phyloP scores from a whole-genome alignment of 257 asterid species.

The Prunella vulgaris region DNA sequence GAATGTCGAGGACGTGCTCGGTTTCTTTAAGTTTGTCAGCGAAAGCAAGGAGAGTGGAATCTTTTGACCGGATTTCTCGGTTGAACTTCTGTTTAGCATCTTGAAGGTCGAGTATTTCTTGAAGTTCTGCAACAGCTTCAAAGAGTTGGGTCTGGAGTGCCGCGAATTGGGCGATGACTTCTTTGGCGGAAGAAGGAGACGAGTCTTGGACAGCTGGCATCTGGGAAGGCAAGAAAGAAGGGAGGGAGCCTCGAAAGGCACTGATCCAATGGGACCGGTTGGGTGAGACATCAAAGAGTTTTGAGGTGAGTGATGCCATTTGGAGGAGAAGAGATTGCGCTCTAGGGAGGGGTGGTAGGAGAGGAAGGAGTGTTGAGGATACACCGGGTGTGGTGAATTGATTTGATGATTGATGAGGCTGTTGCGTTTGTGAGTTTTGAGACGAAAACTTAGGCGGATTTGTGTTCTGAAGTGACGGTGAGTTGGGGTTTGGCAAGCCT shows the following conservation, averaged over 20 bases:
- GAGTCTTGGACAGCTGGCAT: slow-evolving; percentile 39
- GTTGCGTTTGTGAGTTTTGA: slow-evolving; percentile 48
- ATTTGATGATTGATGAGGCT: slow-evolving; percentile 40
- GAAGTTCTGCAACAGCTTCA: slow-evolving; percentile 87
- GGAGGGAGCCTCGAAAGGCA: slow-evolving; percentile 73
- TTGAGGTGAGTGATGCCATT: slow-evolving; percentile 82
- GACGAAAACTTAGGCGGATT: slow-evolving; percentile 63
- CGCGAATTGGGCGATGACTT: slow-evolving; percentile 53
- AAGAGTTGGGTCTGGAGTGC: slow-evolving; percentile 70
- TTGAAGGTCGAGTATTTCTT: slow-evolving; percentile 88
- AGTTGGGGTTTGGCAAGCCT: slow-evolving; percentile 84
- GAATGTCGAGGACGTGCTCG: slow-evolving; percentile 67
- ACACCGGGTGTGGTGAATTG: slow-evolving; percentile 41
- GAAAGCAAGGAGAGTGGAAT: slow-evolving; percentile 57
- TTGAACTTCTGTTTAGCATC: slow-evolving; percentile 67
- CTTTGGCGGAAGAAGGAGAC: slow-evolving; percentile 57
- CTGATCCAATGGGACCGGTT: slow-evolving; percentile 71
- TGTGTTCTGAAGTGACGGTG: slow-evolving; percentile 72
- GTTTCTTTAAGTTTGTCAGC: slow-evolving; percentile 76
- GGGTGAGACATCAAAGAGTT: slow-evolving; percentile 81
- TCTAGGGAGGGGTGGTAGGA: slow-evolving; percentile 85
- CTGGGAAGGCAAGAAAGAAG: slow-evolving; percentile 65
- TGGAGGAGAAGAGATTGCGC: slow-evolving; percentile 78
- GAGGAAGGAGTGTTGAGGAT: slow-evolving; percentile 80
- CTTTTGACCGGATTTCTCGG: slow-evolving; percentile 62